These are phyloP conservation scores for Debaryomyces psychrophilus DNA, from an alignment of 1,139 yeast genomes.

Conservation along the genomic window DNA sequence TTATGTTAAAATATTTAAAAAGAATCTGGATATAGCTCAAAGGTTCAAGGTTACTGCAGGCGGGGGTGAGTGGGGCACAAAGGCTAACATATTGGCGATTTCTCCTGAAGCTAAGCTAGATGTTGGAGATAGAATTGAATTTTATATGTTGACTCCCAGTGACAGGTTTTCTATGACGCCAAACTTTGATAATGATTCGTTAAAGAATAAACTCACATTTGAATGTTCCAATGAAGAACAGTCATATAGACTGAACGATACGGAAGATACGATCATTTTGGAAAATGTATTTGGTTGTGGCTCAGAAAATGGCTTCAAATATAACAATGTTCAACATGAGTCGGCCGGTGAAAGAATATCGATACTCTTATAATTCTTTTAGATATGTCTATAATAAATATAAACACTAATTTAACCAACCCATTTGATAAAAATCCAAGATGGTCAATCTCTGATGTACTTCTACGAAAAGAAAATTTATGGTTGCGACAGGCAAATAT, in stretches of 20 bases:
- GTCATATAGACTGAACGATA: conserved; percentile 20
- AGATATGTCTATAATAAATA: background rate
- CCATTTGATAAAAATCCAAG: background rate
- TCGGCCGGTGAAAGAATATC: conserved; percentile 46
- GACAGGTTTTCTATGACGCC: conserved; percentile 22
- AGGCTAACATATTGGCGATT: conserved; percentile 59
- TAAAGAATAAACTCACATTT: conserved; percentile 18
- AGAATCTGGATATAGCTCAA: conserved; percentile 19
- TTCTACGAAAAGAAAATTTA: background rate
- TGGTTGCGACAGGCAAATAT: background rate
- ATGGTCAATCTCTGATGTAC: no score
- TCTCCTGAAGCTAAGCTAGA: conserved; percentile 55
- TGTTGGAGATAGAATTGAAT: conserved; percentile 51
- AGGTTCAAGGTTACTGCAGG: conserved; percentile 59
- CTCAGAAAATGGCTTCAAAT: conserved; percentile 46
- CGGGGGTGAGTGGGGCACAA: conserved; percentile 71
- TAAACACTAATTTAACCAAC: background rate
- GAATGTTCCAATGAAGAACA: conserved; percentile 41
- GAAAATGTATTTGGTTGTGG: conserved; percentile 48
- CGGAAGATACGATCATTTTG: conserved; percentile 15
- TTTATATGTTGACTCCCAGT: conserved; percentile 50
- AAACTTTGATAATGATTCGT: conserved; percentile 6
- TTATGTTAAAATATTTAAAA: conserved; percentile 39
- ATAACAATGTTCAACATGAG: conserved; percentile 42
- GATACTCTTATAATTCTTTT: conserved; percentile 12